Conservation (phyloP, 768 basidiomycete genomes). For the Saitozyma sp. region DNA sequence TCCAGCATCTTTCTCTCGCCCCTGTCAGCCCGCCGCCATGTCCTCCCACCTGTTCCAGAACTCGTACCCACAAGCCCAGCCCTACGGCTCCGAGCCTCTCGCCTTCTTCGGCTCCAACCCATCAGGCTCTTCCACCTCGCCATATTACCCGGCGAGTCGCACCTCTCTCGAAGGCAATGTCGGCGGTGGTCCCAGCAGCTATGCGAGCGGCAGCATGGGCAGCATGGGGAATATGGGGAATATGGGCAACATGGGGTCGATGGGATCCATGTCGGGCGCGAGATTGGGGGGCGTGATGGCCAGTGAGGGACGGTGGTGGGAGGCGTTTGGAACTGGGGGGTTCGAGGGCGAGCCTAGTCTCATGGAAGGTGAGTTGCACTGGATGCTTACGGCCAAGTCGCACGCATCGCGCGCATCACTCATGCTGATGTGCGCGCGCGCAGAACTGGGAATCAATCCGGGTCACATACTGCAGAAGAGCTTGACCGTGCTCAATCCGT, state of each 20-base stretch:
- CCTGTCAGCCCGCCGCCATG: constrained; percentile 8
- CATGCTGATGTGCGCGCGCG: not conserved
- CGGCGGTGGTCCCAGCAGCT: constrained; percentile 12
- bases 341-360: constrained; percentile 94
- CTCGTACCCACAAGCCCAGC: not conserved
- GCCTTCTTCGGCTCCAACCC: constrained; percentile 45
- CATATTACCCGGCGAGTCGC: constrained; percentile 37
- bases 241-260: constrained; percentile 51
- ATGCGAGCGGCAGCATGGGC: constrained; percentile 12
- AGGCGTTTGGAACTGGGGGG: constrained; percentile 91
- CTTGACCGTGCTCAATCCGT: constrained; percentile 90
- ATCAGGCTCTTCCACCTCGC: constrained; percentile 17
- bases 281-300: constrained; percentile 63
- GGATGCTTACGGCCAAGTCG: not conserved
- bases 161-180: constrained; percentile 34
- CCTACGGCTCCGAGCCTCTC: constrained; percentile 39
- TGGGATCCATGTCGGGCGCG: constrained; percentile 41
- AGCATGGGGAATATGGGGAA: not conserved
- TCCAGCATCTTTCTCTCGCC: too few species aligned
- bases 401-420: too few species aligned
- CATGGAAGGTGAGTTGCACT: constrained; percentile 72
- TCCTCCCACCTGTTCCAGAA: constrained; percentile 6
- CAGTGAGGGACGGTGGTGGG: constrained; percentile 79
- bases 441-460: constrained; percentile 98
- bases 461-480: constrained; percentile 92